Conservation (phyloP, 495 filamentous ascomycete species). For the Aspergillus steynii region DNA sequence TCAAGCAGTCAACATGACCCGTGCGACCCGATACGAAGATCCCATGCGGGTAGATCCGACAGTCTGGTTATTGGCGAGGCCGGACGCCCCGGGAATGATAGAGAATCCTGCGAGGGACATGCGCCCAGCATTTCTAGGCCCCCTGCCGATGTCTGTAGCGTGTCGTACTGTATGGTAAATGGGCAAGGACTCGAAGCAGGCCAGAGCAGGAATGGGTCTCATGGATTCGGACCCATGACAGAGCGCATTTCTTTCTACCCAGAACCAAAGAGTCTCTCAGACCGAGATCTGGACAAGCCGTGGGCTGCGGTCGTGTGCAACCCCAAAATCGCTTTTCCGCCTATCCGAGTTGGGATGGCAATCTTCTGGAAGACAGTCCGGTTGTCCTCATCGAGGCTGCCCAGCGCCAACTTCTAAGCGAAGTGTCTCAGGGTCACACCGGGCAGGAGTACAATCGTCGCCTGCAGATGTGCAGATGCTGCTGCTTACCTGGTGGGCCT, state of each 20-base stretch:
- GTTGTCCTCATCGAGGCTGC: not conserved
- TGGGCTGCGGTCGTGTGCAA: not conserved
- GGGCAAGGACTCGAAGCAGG: too few relatives aligned
- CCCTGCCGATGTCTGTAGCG: not conserved
- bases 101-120: not conserved
- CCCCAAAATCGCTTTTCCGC: not conserved
- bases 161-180: not conserved
- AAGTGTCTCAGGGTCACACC: not conserved
- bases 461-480: not conserved
- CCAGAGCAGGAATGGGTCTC: too few relatives aligned
- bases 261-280: not conserved
- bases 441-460: not conserved
- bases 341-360: not conserved
- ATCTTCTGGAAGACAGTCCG: not conserved
- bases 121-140: not conserved
- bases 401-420: not conserved
- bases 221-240: not conserved
- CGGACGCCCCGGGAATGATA: not conserved
- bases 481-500: not conserved
- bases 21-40: constrained; percentile 6
- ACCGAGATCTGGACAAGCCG: not conserved
- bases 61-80: constrained; percentile 18
- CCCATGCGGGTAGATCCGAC: constrained; percentile 21
- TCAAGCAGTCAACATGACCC: not conserved
- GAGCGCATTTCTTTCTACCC: too few relatives aligned